Evolutionary conservation across 768 basidiomycete species (phyloP).

Genomic region (Trametes gibbosa): DNA sequence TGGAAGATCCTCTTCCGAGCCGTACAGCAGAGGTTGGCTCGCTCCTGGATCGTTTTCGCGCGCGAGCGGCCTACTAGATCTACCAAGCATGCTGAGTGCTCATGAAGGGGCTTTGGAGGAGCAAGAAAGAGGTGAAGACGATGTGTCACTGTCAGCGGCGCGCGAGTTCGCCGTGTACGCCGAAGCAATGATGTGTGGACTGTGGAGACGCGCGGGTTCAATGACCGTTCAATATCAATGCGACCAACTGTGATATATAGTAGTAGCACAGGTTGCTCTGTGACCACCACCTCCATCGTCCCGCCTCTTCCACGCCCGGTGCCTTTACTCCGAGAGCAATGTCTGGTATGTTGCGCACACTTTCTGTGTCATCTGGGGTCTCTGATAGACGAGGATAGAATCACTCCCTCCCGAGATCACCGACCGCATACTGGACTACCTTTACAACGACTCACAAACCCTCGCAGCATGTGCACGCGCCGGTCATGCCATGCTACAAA

Average conservation of each 20-base stretch:
- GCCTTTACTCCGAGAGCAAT: too few species aligned
- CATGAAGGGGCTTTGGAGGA: neutral
- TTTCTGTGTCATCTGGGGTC: neutral
- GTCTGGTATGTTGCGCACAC: neutral
- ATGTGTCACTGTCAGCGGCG: neutral
- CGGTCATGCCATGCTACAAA: constrained; percentile 7
- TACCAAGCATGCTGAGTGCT: constrained; percentile 25
- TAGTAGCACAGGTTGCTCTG: neutral
- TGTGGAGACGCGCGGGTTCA: neutral
- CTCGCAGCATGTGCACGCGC: constrained; percentile 18
- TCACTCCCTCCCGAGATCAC: constrained; percentile 20
- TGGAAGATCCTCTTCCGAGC: constrained; percentile 41
- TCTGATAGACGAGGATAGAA: neutral
- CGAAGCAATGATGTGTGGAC: neutral
- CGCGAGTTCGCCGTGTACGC: neutral
- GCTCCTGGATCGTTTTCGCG: constrained; percentile 38
- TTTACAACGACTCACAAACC: constrained; percentile 14
- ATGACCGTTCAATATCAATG: too few species aligned
- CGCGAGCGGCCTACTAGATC: constrained; percentile 19
- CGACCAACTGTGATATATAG: too few species aligned
- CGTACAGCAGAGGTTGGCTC: constrained; percentile 56
- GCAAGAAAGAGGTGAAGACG: neutral
- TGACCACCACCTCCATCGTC: neutral
- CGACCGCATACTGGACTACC: constrained; percentile 22
- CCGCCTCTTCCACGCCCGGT: neutral